These are phyloP conservation scores for Fusarium continuum DNA, from an alignment of 2,329 filamentous ascomycete genomes.

Conservation along the genomic window DNA sequence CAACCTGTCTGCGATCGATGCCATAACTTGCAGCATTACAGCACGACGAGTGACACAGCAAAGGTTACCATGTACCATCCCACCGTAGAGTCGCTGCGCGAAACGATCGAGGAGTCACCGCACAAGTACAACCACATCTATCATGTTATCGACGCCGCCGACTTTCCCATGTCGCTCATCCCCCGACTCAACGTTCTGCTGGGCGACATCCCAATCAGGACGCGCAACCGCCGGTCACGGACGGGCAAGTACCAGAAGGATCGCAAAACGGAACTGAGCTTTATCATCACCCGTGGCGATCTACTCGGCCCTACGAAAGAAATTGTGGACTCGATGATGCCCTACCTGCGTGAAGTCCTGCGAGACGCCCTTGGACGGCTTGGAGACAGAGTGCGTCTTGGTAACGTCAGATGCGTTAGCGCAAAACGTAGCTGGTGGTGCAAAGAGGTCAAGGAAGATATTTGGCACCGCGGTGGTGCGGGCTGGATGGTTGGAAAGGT, in stretches of 20 bases:
- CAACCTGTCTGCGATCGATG: slow-evolving; percentile 85
- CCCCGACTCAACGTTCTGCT: slow-evolving; percentile 78
- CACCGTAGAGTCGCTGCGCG: slow-evolving; percentile 79
- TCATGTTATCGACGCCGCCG: slow-evolving; percentile 92
- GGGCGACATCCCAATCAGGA: slow-evolving; percentile 76
- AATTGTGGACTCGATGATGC: slow-evolving; percentile 86
- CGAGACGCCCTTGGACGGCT: slow-evolving; percentile 76
- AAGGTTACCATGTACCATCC: slow-evolving; percentile 78
- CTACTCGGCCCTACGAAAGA: slow-evolving; percentile 84
- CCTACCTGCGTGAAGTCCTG: slow-evolving; percentile 80
- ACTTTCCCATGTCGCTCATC: slow-evolving; percentile 94
- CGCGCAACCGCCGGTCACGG: slow-evolving; percentile 80
- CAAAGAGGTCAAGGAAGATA: slow-evolving; percentile 82
- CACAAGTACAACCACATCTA: slow-evolving; percentile 94
- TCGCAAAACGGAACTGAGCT: slow-evolving; percentile 80
- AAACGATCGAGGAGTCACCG: slow-evolving; percentile 88
- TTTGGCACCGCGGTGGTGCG: slow-evolving; percentile 83
- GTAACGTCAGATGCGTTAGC: slow-evolving; percentile 88
- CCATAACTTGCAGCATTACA: slow-evolving; percentile 82
- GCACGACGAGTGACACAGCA: slow-evolving; percentile 59
- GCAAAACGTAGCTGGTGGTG: slow-evolving; percentile 93
- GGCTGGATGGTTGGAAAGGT: slow-evolving; percentile 98
- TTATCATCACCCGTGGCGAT: slow-evolving; percentile 90
- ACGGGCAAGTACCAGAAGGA: slow-evolving; percentile 71
- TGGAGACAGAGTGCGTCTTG: slow-evolving; percentile 78